Conservation (phyloP, 441 rosid genomes). For the Gossypium trilobum region DNA sequence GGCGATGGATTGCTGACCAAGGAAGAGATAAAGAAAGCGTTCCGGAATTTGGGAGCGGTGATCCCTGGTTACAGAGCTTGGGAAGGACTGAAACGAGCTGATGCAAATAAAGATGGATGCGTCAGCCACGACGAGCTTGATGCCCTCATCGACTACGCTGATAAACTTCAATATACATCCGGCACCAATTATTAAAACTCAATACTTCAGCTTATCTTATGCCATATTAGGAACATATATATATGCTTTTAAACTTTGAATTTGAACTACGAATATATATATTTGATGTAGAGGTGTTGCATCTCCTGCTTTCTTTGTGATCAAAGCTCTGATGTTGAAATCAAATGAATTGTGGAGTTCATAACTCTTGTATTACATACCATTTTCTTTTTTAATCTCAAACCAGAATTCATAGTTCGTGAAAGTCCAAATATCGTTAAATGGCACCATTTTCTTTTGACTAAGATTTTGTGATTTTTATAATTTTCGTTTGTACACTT, state of each 20-base stretch:
- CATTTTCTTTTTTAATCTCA: too few species aligned
- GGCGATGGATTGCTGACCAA: neutral
- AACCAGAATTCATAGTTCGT: too few species aligned
- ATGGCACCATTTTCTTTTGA: too few species aligned
- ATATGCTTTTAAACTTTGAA: neutral
- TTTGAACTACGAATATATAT: neutral
- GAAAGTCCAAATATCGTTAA: too few species aligned
- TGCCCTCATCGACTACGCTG: neutral
- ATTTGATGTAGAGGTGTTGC: neutral
- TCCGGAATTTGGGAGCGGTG: neutral
- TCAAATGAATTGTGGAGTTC: too few species aligned
- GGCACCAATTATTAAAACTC: neutral
- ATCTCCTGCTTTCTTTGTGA: neutral
- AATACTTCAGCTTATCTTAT: neutral
- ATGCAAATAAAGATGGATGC: conserved; percentile 1
- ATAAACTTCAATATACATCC: neutral
- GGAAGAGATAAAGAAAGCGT: conserved; percentile 4
- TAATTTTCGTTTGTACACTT: too few species aligned
- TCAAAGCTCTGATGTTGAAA: neutral
- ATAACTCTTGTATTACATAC: too few species aligned
- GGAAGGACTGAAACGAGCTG: neutral
- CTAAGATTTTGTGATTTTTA: too few species aligned
- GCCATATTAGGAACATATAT: neutral
- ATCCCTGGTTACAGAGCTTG: conserved; percentile 9
- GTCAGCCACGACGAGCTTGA: neutral